Conservation (phyloP, 192 early-diverging fungal genomes). For the Polychytrium aggregatum region DNA sequence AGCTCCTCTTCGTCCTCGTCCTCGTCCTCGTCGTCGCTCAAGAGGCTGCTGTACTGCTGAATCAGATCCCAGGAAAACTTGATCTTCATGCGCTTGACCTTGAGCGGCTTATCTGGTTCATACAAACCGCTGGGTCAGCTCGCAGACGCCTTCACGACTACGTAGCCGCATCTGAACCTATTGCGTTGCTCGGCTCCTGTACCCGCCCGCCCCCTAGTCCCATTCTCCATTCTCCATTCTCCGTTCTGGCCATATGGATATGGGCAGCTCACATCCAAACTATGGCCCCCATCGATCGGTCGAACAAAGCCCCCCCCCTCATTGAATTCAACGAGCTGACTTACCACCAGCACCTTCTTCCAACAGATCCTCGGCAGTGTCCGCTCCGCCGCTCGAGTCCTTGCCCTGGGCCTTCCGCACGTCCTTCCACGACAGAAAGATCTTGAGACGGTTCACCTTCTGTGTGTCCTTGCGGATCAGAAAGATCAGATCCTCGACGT, state of each 20-base stretch:
- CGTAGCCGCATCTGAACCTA: not conserved
- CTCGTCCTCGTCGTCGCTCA: constrained; percentile 70
- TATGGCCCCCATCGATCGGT: too few species aligned
- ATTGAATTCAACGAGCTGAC: too few species aligned
- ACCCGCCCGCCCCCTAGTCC: too few species aligned
- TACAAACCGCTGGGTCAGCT: not conserved
- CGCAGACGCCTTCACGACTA: not conserved
- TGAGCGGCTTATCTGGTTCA: constrained; percentile 25
- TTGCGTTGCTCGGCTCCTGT: too few species aligned
- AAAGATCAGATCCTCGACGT: constrained; percentile 90
- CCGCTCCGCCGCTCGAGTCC: constrained; percentile 42
- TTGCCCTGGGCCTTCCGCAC: constrained; percentile 76
- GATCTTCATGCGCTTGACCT: constrained; percentile 55
- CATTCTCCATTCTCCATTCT: too few species aligned
- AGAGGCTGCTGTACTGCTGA: constrained; percentile 62
- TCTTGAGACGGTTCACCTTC: constrained; percentile 81
- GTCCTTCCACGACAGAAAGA: constrained; percentile 92
- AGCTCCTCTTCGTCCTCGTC: constrained; percentile 74
- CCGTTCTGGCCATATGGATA: too few species aligned
- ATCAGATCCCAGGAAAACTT: constrained; percentile 92
- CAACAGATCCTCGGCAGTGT: constrained; percentile 34
- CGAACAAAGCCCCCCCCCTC: too few species aligned
- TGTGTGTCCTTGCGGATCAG: constrained; percentile 89
- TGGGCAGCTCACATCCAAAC: too few species aligned
- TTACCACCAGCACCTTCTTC: constrained; percentile 6